These are phyloP conservation scores for Starmerella stellata DNA, from an alignment of 805 yeast genomes.

Conservation along the genomic window DNA sequence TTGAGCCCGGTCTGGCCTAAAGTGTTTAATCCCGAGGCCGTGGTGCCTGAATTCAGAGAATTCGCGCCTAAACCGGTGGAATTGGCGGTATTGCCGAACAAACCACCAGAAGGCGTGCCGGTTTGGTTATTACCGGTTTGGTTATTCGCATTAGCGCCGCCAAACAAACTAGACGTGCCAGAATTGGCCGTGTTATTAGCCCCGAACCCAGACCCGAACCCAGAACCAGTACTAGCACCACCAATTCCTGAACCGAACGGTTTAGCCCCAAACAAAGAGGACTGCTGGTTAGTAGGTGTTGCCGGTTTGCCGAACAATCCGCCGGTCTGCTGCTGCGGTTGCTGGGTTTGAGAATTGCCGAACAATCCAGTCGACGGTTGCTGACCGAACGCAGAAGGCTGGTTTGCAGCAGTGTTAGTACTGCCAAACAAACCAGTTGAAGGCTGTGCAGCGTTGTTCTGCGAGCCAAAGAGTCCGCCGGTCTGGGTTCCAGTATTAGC, in stretches of 20 bases:
- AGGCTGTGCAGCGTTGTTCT: background rate
- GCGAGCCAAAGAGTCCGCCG: background rate
- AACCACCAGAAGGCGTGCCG: constrained; percentile 4
- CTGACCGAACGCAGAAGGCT: constrained; percentile 2
- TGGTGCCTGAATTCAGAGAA: background rate
- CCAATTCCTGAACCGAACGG: constrained; percentile 7
- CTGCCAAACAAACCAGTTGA: constrained; percentile 3
- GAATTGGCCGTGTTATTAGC: background rate
- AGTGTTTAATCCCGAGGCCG: constrained; percentile 3
- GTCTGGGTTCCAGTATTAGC: constrained; percentile 1
- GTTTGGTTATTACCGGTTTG: too few relatives aligned
- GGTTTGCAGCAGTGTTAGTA: background rate
- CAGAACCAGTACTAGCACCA: too few relatives aligned
- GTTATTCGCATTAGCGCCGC: too few relatives aligned
- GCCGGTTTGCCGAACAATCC: constrained; percentile 7
- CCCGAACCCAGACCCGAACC: too few relatives aligned
- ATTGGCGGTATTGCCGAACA: constrained; percentile 14
- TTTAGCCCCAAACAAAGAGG: constrained; percentile 12
- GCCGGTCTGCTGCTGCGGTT: constrained; percentile 6
- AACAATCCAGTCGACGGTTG: constrained; percentile 1
- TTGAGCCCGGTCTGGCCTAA: background rate
- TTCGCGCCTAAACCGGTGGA: background rate
- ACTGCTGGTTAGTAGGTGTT: constrained; percentile 11
- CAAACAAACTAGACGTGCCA: too few relatives aligned
- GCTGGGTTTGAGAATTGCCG: too few relatives aligned